Conservation (phyloP, 371 early-diverging fungal genomes). For the Mucor velutinosus region DNA sequence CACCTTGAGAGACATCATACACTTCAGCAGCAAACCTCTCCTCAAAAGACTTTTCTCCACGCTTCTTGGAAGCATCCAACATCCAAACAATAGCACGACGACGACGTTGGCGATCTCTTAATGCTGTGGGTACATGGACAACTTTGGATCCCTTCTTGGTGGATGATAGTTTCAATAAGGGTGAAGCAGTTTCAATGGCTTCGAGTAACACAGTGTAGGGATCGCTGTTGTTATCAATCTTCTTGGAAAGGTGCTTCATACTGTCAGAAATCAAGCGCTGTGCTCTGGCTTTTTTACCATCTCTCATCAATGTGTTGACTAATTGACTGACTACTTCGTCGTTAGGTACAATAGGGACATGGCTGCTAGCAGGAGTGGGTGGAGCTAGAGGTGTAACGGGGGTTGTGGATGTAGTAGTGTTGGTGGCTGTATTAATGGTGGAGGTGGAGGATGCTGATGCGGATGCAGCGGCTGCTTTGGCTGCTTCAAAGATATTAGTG, state of each 20-base stretch:
- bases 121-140: slow-evolving; percentile 77
- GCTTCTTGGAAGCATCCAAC: slow-evolving; percentile 72
- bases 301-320: slow-evolving; percentile 86
- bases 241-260: slow-evolving; percentile 66
- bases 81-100: slow-evolving; percentile 91
- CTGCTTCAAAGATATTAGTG: background rate
- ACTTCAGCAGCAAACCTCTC: slow-evolving; percentile 83
- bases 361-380: background rate
- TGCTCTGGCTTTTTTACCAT: slow-evolving; percentile 82
- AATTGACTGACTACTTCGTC: slow-evolving; percentile 76
- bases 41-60: slow-evolving; percentile 67
- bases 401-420: background rate
- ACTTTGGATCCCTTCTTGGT: slow-evolving; percentile 81
- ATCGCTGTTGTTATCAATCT: slow-evolving; percentile 54
- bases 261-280: slow-evolving; percentile 72
- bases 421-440: background rate
- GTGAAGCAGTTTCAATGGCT: slow-evolving; percentile 78
- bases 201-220: slow-evolving; percentile 68
- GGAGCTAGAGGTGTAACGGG: background rate
- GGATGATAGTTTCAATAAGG: slow-evolving; percentile 73
- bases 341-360: slow-evolving; percentile 36
- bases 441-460: background rate
- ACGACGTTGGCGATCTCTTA: slow-evolving; percentile 79
- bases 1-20: slow-evolving; percentile 76
- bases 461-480: background rate